phyloP scores from a whole-genome alignment of 2,329 filamentous ascomycete genomes.

The Monosporascus sp. region DNA sequence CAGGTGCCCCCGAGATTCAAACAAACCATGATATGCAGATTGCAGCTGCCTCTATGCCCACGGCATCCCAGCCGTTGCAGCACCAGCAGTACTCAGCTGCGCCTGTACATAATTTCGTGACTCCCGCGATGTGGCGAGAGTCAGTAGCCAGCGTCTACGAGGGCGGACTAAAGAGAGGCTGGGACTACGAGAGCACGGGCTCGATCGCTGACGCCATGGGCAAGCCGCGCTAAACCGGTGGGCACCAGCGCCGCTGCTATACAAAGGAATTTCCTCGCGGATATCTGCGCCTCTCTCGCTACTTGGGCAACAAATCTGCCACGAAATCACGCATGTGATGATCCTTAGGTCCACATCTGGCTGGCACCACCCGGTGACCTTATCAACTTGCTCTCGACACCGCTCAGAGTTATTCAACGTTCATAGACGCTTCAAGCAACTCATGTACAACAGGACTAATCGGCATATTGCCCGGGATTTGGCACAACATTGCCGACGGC shows the following conservation, averaged over 20 bases:
- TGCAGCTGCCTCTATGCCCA: slow-evolving; percentile 38
- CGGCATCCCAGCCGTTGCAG: slow-evolving; percentile 40
- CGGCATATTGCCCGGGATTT: not conserved
- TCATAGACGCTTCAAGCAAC: not conserved
- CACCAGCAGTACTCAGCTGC: slow-evolving; percentile 48
- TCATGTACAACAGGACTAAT: slow-evolving; percentile 13
- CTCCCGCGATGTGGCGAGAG: slow-evolving; percentile 69
- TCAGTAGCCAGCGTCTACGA: slow-evolving; percentile 66
- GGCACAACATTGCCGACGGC: no score
- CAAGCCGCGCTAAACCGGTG: slow-evolving; percentile 23
- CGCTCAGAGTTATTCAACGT: slow-evolving; percentile 9
- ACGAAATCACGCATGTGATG: slow-evolving; percentile 3
- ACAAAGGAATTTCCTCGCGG: slow-evolving; percentile 6
- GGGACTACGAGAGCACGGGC: slow-evolving; percentile 46
- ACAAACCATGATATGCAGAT: slow-evolving; percentile 49
- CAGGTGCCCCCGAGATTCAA: slow-evolving; percentile 49
- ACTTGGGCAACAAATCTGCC: slow-evolving; percentile 1
- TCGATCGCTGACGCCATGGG: slow-evolving; percentile 23
- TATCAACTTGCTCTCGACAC: slow-evolving; percentile 1
- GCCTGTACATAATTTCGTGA: slow-evolving; percentile 56
- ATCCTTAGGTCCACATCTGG: not conserved
- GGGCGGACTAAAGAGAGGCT: slow-evolving; percentile 56
- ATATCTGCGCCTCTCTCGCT: slow-evolving; percentile 14
- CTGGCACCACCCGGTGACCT: no score
- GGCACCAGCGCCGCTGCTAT: not conserved